A percentile compares a stretch with the other conserved stretches of the same genome.
Evolutionary conservation across 2,329 filamentous ascomycete genomes (phyloP).

Genomic region (Ophiocordyceps camponoti-saundersi): DNA sequence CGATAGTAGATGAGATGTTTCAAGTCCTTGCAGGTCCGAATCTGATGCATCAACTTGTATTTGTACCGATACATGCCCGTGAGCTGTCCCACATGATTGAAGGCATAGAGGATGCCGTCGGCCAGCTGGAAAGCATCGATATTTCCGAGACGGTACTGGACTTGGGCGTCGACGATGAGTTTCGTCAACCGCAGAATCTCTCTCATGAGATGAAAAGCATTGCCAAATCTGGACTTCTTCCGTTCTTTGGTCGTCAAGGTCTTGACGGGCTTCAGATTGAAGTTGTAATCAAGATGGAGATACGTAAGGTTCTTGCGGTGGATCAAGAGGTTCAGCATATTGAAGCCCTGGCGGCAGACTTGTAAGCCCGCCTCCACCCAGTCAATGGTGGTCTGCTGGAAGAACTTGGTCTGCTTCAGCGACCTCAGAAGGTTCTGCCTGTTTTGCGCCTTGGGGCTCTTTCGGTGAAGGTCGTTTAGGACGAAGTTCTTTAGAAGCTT

Average conservation of each 20-base stretch:
- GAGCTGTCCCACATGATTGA: conserved; percentile 95
- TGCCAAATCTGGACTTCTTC: conserved; percentile 98
- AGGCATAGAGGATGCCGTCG: conserved; percentile 96
- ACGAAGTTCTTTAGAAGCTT: conserved; percentile 94
- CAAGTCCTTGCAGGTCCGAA: conserved; percentile 94
- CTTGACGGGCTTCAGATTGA: conserved; percentile 98
- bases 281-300: conserved; percentile 97
- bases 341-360: conserved; percentile 95
- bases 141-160: conserved; percentile 92
- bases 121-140: conserved; percentile 98
- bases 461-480: conserved; percentile 91
- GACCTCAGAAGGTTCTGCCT: conserved; percentile 83
- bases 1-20: conserved; percentile 99
- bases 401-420: conserved; percentile 94
- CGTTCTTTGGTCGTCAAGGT: conserved; percentile 96
- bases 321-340: conserved; percentile 96
- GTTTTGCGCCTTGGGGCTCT: conserved; percentile 86
- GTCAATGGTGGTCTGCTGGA: conserved; percentile 97
- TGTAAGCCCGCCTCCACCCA: conserved; percentile 98
- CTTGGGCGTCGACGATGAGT: conserved; percentile 94
- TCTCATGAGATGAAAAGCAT: conserved; percentile 97
- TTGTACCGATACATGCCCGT: conserved; percentile 99
- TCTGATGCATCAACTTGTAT: conserved; percentile 99
- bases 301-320: conserved; percentile 98
- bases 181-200: conserved; percentile 93